Percentiles rank a stretch among this genome's conserved stretches.
Conservation (phyloP, 192 early-diverging fungal genomes). For the Rhizophagus prolifer region DNA sequence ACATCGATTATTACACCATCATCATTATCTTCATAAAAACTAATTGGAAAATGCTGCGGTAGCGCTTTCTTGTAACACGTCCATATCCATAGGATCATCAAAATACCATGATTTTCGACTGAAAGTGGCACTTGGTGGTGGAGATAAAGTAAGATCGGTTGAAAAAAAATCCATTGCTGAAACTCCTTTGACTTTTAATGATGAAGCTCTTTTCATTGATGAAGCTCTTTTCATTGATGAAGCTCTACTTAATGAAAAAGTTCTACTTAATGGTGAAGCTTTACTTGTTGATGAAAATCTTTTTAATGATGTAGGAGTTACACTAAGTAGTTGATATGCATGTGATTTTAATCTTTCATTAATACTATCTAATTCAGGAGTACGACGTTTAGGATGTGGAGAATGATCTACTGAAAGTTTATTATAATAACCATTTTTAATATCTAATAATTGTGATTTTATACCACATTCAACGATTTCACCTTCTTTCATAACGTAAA, state of each 20-base stretch:
- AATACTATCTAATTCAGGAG: slow-evolving; percentile 7
- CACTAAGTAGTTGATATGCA: background rate
- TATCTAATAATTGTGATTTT: slow-evolving; percentile 28
- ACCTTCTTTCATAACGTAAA: slow-evolving; percentile 54
- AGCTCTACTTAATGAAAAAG: too few species aligned
- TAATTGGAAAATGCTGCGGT: slow-evolving; percentile 1
- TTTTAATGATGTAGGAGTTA: too few species aligned
- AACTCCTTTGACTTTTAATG: background rate
- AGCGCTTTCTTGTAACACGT: slow-evolving; percentile 4
- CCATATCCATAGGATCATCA: slow-evolving; percentile 5
- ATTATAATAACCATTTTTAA: slow-evolving; percentile 18
- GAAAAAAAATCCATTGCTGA: background rate
- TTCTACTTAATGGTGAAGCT: too few species aligned
- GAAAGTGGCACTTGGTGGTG: background rate
- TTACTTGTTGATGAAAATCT: too few species aligned
- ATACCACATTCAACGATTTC: slow-evolving; percentile 34
- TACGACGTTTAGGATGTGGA: slow-evolving; percentile 2
- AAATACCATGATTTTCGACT: too few species aligned
- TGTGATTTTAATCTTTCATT: background rate
- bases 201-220: too few species aligned
- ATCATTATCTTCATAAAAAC: slow-evolving; percentile 22
- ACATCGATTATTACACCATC: slow-evolving; percentile 6
- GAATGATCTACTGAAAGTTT: background rate
- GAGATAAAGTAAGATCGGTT: background rate
- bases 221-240: too few species aligned